Base-by-base conservation (phyloP, 768 basidiomycete species). In the Mycena kentingensis region DNA sequence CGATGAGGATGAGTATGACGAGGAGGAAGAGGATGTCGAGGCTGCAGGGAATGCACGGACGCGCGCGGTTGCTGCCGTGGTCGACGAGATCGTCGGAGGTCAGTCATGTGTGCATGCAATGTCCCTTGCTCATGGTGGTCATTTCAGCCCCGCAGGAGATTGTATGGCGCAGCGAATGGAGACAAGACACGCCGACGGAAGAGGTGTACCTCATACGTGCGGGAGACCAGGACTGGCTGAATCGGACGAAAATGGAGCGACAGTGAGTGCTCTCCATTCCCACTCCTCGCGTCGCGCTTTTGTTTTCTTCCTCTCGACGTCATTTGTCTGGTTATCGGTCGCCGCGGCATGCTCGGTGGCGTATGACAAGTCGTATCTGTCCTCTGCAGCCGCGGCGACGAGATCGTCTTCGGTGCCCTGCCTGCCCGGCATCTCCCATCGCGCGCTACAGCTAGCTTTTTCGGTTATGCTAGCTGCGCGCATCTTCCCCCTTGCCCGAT, bases 71-170 rank as follows among this genome's bases (percentile, higher is more conserved):
- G 46, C 31, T 41, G 58, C 46, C 39, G 45, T 59, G 1, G 58
- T 59, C 28, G 58, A 59, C 41, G 58, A 59, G 50, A 59, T 59
- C 25, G 53, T 59, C 22, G 58, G 58, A 24, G 31, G 58, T 58
- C 37, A 50, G 57, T n/a, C n/a, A n/a, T n/a, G n/a, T n/a, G n/a
- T n/a, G n/a, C n/a, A n/a, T 50, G 16, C 19, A 42, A 39, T 25
- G 27, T 22, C 36, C 19, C 26, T 38, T 18, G 35, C 58, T 60
- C n/a, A 55, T 43, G 3, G 11, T 41, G 5, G 54, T 60, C 18
- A n/a, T n/a, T n/a, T n/a, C n/a, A n/a, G n/a, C n/a, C n/a, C n/a
- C n/a, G n/a, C n/a, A n/a, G n/a, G 7, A 25, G 8, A 60, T 60
- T 42, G 18, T 8, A 13, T 60, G 54, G 54, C 54, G 58, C 51